These are phyloP conservation scores for Penicillium goetzii DNA, from an alignment of 495 filamentous ascomycete species.

Conservation along the genomic window DNA sequence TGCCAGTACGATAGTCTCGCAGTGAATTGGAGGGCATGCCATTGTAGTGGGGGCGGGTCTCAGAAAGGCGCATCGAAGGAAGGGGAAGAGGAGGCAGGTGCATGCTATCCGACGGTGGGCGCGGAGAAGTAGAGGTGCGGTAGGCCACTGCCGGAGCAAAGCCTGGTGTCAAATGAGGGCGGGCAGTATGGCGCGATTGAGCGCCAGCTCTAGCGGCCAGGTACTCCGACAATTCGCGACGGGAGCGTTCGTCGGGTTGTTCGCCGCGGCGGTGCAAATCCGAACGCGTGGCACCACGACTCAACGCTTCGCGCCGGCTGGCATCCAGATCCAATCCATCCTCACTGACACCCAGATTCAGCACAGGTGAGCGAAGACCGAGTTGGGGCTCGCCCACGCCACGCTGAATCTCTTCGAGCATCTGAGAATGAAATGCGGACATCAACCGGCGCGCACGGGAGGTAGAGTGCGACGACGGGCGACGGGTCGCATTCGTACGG, in stretches of 20 bases:
- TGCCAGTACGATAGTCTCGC: conserved; percentile 32
- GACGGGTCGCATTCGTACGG: conserved; percentile 53
- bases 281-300: conserved; percentile 13
- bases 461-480: conserved; percentile 35
- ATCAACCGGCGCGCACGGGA: conserved; percentile 40
- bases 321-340: conserved; percentile 41
- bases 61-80: conserved; percentile 26
- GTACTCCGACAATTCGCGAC: conserved; percentile 37
- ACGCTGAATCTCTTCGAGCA: conserved; percentile 51
- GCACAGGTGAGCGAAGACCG: conserved; percentile 37
- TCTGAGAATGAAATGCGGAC: conserved; percentile 38
- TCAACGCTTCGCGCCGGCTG: conserved; percentile 37
- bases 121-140: conserved; percentile 33
- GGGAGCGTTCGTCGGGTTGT: conserved; percentile 36
- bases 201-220: conserved; percentile 29
- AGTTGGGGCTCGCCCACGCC: conserved; percentile 34
- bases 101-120: conserved; percentile 25
- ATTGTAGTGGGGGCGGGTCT: conserved; percentile 22
- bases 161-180: conserved; percentile 41
- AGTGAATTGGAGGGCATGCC: conserved; percentile 10
- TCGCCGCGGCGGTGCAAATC: conserved; percentile 37
- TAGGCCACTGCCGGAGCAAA: conserved; percentile 52
- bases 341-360: conserved; percentile 34
- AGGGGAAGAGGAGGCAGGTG: conserved; percentile 30
- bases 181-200: not conserved